Base-by-base conservation (phyloP, 2,329 filamentous ascomycete genomes). In the Penicillium italicum region DNA sequence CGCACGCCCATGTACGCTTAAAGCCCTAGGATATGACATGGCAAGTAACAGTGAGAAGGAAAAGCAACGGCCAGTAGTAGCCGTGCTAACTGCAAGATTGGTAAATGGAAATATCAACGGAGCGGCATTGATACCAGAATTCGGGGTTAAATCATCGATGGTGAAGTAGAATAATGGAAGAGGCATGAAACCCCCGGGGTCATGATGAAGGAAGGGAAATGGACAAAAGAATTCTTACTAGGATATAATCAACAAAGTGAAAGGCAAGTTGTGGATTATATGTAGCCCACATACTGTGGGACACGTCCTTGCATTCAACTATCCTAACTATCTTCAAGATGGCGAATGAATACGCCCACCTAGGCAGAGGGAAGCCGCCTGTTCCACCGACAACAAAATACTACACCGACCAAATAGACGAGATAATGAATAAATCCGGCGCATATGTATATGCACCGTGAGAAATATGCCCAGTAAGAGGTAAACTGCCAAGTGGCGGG, bases 321-420 rank as follows among this genome's bases (percentile, higher is more conserved):
- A 57, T 51, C 40, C 62, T 43, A 61, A 56, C 56, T 64, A 65
- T 56, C 50, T 61, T 55, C 49, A 59, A 53, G 52, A 42, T 34
- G 26, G 48, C 26, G 45, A 41, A 33, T 51, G 50, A 42, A 42
- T 60, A 58, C 43, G 57, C 59, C 49, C 57, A 49, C 36, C 24
- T 12, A 14, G 53, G 40, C 28, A 28, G 16, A 36, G 26, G 26
- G 34, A 38, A 14, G 26, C 43, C 31, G 24, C 22, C 45, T 26
- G 37, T 37, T 31, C 43, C 40, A 43, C 53, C 42, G 42, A 56
- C 30, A 56, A 55, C 18, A 30, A 36, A n/a, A 51, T 38, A 53
- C 56, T 61, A 62, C 50, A 54, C 53, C 55, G 42, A 50, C 40
- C 48, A 50, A 31, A 33, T 30, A 59, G 49, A 52, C 34, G 34